A percentile compares a stretch with the other conserved stretches of the same genome.
Conservation (phyloP, 768 basidiomycete genomes). For the Termitomyces eurrhizus region DNA sequence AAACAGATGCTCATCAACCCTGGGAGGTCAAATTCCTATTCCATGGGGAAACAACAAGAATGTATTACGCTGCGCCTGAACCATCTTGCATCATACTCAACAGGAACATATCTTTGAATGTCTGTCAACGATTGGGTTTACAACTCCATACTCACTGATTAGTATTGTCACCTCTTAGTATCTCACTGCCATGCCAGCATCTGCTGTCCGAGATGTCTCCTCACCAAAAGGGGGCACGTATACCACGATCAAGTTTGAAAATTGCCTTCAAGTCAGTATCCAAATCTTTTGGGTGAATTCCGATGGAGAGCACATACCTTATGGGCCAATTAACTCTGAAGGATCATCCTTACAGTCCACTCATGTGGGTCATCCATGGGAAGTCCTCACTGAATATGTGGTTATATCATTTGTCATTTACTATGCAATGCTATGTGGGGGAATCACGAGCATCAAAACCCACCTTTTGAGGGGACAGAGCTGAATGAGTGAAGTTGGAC, state of each 20-base stretch:
- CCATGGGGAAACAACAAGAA: background rate
- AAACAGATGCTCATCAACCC: conserved; percentile 4
- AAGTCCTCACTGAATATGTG: background rate
- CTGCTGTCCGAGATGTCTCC: background rate
- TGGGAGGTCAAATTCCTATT: conserved; percentile 7
- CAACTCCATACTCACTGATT: background rate
- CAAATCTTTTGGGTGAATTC: no score
- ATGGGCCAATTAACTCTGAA: no score
- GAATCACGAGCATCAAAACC: background rate
- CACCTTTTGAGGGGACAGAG: background rate
- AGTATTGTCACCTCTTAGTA: background rate
- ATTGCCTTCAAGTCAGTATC: no score
- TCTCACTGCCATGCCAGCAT: background rate
- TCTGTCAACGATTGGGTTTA: background rate
- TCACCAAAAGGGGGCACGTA: no score
- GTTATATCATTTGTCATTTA: conserved; percentile 5
- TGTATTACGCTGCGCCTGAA: background rate
- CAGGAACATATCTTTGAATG: background rate
- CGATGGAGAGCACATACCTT: no score
- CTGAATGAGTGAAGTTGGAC: no score
- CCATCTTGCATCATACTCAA: conserved; percentile 1
- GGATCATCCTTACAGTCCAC: no score
- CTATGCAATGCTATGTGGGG: background rate
- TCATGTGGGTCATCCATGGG: no score
- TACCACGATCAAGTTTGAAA: no score